Evolutionary conservation across 768 basidiomycete genomes (phyloP).

Genomic region (Phylloporus arenicola): DNA sequence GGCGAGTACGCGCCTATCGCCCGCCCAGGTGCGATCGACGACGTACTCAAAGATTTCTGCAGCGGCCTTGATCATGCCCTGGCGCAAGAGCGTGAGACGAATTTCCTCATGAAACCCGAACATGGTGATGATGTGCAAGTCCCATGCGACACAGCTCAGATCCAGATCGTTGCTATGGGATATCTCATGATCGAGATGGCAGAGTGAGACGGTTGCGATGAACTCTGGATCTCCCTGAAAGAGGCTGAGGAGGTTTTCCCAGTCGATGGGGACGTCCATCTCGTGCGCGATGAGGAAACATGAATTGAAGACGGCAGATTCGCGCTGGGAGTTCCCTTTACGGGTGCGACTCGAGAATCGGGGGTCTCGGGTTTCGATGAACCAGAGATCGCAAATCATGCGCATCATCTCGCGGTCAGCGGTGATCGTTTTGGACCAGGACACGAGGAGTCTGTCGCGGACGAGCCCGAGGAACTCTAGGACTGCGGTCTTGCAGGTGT

Average conservation of each 20-base stretch:
- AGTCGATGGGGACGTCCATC: slow-evolving; percentile 14
- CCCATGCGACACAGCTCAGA: slow-evolving; percentile 25
- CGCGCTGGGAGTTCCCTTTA: slow-evolving; percentile 16
- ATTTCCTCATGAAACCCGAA: slow-evolving; percentile 17
- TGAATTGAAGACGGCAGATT: slow-evolving; percentile 26
- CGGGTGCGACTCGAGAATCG: slow-evolving; percentile 21
- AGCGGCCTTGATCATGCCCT: slow-evolving; percentile 22
- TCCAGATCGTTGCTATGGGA: slow-evolving; percentile 14
- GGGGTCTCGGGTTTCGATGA: slow-evolving; percentile 21
- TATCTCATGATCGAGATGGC: slow-evolving; percentile 24
- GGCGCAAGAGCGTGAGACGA: slow-evolving; percentile 15
- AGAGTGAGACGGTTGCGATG: slow-evolving; percentile 17
- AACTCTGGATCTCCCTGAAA: slow-evolving; percentile 18
- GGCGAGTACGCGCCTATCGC: slow-evolving; percentile 9
- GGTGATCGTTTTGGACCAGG: slow-evolving; percentile 24
- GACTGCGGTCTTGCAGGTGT: slow-evolving; percentile 21
- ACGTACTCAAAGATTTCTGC: slow-evolving; percentile 17
- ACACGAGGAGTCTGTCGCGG: slow-evolving; percentile 20
- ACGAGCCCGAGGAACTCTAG: slow-evolving; percentile 25
- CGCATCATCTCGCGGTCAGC: slow-evolving; percentile 24
- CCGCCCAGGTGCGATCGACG: slow-evolving; percentile 9
- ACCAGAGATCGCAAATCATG: slow-evolving; percentile 27
- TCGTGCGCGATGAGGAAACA: slow-evolving; percentile 27
- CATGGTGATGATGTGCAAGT: slow-evolving; percentile 23
- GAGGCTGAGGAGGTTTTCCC: slow-evolving; percentile 18